Base-by-base conservation (phyloP, 495 filamentous ascomycete species). In the Emericellopsis terricola region DNA sequence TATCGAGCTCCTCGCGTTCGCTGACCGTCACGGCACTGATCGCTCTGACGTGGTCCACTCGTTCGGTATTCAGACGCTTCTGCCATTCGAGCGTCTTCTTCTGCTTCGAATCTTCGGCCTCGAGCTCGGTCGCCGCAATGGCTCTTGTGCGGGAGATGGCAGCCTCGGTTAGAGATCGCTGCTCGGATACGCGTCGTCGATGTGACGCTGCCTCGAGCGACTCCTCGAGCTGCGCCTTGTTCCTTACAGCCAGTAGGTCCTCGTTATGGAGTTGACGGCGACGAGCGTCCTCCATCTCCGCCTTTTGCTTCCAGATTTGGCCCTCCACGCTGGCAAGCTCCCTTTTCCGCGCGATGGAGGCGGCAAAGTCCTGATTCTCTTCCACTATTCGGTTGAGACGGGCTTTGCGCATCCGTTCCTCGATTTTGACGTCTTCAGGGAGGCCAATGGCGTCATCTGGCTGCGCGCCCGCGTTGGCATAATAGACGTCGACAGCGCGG, bases 401-500 rank as follows among this genome's bases (percentile, higher is more conserved):
- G 0, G 52, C 51, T 18, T 49, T 48, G 7, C 62, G 62, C 31
- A 60, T 48, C 8, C 56, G 52, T 28, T 65, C 62, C 29, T 57
- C 55, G 3, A 47, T 44, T 8, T 56, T 49, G n/a, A 65, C 52
- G 1, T 57, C 53, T 1, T 51, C 36, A 0, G 62, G 62, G 28
- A 64, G 47, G 23, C 59, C 59, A 23, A 62, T 34, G 1, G 56
- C 52, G 21, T 52, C 60, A 6, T 53, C 50, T 14, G 62, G 62
- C 34, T 65, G 62, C 3, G 56, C 48, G 6, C 57, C 59, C 5
- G 47, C 46, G 41, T 61, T 57, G 29, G 59, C 58, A 42, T 63
- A 66, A 39, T 53, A 66, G 15, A 61, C 55, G 33, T 66, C 59
- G 7, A 28, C 43, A 15, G 50, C 54, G 19, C 62, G 60, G 38